phyloP scores from a whole-genome alignment of 169 alveolate genomes.

The Cryptosporidium felis region DNA sequence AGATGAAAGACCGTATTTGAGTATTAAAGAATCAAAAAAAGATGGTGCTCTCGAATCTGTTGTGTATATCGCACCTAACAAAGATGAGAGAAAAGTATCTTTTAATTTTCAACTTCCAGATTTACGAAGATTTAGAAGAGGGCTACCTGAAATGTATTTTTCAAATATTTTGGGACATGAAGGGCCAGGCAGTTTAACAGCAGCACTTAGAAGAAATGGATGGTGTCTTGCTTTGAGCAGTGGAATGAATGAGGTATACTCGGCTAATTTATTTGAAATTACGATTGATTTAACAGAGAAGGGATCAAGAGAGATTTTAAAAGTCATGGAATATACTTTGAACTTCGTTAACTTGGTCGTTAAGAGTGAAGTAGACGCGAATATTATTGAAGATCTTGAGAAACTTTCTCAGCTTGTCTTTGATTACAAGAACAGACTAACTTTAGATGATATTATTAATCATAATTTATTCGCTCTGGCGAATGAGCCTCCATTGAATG shows the following conservation, averaged over 20 bases:
- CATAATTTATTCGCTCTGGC: neutral
- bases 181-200: constrained; percentile 46
- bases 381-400: constrained; percentile 28
- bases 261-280: constrained; percentile 52
- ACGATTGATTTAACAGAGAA: constrained; percentile 38
- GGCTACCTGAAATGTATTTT: constrained; percentile 48
- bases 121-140: constrained; percentile 26
- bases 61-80: constrained; percentile 26
- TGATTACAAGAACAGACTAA: constrained; percentile 50
- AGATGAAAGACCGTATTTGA: constrained; percentile 42
- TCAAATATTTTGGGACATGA: constrained; percentile 41
- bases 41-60: constrained; percentile 51
- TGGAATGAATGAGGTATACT: constrained; percentile 47
- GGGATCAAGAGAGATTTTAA: constrained; percentile 13
- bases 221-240: constrained; percentile 23
- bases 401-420: constrained; percentile 21
- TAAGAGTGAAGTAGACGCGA: constrained; percentile 2
- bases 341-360: constrained; percentile 31
- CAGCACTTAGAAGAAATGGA: constrained; percentile 13
- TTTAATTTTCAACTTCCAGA: constrained; percentile 56
- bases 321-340: constrained; percentile 36
- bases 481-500: constrained; percentile 26
- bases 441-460: constrained; percentile 15
- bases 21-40: constrained; percentile 44
- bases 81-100: constrained; percentile 21